Conservation (phyloP, 192 early-diverging fungal species). For the Backusella parvicylindrica region DNA sequence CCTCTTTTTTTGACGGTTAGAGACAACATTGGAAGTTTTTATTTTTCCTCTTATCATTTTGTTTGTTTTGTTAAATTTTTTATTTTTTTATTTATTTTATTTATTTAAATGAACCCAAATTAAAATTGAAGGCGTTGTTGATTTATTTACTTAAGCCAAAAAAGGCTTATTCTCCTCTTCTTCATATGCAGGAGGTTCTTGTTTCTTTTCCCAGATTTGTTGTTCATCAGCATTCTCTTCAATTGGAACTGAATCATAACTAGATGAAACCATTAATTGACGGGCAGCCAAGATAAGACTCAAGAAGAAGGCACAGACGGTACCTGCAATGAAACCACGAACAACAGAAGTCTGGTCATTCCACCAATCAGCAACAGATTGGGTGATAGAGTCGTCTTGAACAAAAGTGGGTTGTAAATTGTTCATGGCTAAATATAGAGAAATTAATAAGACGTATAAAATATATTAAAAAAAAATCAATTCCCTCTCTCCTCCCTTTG, state of each 20-base stretch:
- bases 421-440: conserved; percentile 2
- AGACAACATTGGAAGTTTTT: neutral
- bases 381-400: neutral
- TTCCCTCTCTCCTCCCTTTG: no score
- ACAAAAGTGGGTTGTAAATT: neutral
- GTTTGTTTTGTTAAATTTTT: neutral
- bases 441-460: neutral
- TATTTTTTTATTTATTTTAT: neutral
- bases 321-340: conserved; percentile 19
- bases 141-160: conserved; percentile 7
- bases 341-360: conserved; percentile 16
- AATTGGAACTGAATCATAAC: conserved; percentile 8
- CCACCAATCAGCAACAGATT: conserved; percentile 30
- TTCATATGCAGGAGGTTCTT: conserved; percentile 17
- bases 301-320: conserved; percentile 24
- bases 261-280: conserved; percentile 15
- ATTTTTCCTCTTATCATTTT: neutral
- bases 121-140: neutral
- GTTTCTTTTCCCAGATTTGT: conserved; percentile 1
- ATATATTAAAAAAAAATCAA: no score
- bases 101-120: neutral
- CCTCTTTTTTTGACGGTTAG: neutral
- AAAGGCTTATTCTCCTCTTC: conserved; percentile 22
- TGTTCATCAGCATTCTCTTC: neutral
- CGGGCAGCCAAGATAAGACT: conserved; percentile 20